Conservation (phyloP, 2,329 filamentous ascomycete species). For the Malbranchea zuffiana region DNA sequence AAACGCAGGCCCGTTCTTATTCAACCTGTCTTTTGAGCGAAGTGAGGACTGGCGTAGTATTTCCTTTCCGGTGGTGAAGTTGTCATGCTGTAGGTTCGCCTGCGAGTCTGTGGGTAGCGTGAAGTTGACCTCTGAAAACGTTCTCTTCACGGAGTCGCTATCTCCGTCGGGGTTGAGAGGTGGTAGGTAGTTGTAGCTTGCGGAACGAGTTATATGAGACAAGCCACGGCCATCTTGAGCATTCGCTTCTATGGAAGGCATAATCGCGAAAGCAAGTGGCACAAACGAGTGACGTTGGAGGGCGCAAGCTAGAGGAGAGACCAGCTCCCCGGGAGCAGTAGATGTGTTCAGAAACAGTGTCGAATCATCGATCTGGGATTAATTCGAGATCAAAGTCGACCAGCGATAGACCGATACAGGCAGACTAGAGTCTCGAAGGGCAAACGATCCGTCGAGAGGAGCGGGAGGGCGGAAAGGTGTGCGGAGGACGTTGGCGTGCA, state of each 20-base stretch:
- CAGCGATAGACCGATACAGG: too few species aligned
- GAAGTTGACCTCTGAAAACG: slow-evolving; percentile 40
- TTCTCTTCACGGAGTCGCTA: slow-evolving; percentile 37
- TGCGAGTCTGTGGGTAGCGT: slow-evolving; percentile 28
- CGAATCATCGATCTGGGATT: too few species aligned
- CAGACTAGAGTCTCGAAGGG: too few species aligned
- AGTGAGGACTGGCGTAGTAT: slow-evolving; percentile 34
- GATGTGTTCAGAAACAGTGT: too few species aligned
- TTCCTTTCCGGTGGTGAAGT: slow-evolving; percentile 31
- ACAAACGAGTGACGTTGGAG: slow-evolving; percentile 6
- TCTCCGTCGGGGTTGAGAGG: slow-evolving; percentile 26
- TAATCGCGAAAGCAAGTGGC: slow-evolving; percentile 21
- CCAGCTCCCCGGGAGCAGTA: slow-evolving; percentile 35
- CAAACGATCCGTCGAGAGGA: too few species aligned
- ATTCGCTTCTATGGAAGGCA: slow-evolving; percentile 24
- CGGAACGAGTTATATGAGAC: slow-evolving; percentile 40
- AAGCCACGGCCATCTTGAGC: slow-evolving; percentile 16
- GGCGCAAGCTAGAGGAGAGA: slow-evolving; percentile 23
- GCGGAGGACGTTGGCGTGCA: too few species aligned
- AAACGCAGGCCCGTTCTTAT: neutral
- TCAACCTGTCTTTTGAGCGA: slow-evolving; percentile 21
- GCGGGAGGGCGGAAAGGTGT: too few species aligned
- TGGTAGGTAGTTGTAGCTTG: slow-evolving; percentile 49
- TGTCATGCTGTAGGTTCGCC: slow-evolving; percentile 20
- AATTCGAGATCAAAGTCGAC: too few species aligned